phyloP scores from a whole-genome alignment of 2,329 filamentous ascomycete species.

The Arthrobotrys entomopaga region DNA sequence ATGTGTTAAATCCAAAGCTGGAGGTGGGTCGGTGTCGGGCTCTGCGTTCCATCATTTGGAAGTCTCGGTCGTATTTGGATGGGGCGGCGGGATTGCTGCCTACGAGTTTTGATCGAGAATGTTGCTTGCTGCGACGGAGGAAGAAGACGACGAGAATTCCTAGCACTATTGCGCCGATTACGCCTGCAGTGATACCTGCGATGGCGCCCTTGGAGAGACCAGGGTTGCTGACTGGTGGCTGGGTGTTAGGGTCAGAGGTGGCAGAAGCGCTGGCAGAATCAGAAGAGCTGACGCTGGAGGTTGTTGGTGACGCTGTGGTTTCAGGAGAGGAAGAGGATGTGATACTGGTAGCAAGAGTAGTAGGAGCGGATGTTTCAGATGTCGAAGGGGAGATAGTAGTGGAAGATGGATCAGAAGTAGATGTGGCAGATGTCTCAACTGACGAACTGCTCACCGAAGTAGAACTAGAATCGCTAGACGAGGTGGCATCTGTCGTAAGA shows the following conservation, averaged over 20 bases:
- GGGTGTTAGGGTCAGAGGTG: not conserved
- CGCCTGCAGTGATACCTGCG: slow-evolving; percentile 41
- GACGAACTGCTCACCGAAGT: not conserved
- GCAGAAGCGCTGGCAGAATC: not conserved
- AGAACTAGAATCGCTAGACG: not conserved
- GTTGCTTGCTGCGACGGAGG: slow-evolving; percentile 42
- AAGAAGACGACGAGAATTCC: slow-evolving; percentile 44
- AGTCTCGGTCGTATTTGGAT: slow-evolving; percentile 52
- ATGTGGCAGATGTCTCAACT: not conserved
- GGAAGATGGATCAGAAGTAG: slow-evolving; percentile 11
- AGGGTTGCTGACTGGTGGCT: not conserved
- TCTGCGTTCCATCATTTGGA: slow-evolving; percentile 54
- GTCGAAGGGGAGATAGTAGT: not conserved
- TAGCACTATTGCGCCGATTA: slow-evolving; percentile 28
- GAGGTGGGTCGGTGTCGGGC: slow-evolving; percentile 42
- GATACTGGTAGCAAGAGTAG: slow-evolving; percentile 30
- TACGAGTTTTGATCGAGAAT: slow-evolving; percentile 24
- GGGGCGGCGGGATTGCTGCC: slow-evolving; percentile 24
- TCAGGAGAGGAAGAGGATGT: slow-evolving; percentile 15
- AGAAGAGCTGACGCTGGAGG: not conserved
- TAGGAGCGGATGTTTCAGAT: slow-evolving; percentile 5
- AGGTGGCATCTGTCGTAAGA: not conserved
- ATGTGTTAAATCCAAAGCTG: slow-evolving; percentile 53
- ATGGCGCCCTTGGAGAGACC: slow-evolving; percentile 12
- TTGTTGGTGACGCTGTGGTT: slow-evolving; percentile 9